Conservation (phyloP, 352 stramenopile species). For the Pythium oligandrum region DNA sequence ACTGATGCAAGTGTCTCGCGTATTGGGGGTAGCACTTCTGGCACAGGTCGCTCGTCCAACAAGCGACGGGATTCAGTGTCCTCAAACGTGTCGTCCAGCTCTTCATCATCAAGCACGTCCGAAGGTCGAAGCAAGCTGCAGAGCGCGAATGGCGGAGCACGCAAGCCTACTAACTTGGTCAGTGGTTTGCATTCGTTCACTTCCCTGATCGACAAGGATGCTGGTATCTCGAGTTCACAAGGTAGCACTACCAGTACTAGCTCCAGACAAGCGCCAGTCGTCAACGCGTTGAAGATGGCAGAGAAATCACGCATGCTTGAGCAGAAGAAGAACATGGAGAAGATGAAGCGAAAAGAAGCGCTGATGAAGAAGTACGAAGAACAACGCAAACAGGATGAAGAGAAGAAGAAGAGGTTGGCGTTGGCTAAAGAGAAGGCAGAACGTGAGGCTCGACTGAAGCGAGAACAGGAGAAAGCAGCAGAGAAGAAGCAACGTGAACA, state of each 20-base stretch:
- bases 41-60: background rate
- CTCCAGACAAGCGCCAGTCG: constrained; percentile 36
- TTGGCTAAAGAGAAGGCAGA: constrained; percentile 61
- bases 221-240: constrained; percentile 18
- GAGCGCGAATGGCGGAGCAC: constrained; percentile 10
- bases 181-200: constrained; percentile 73
- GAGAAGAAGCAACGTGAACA: constrained; percentile 65
- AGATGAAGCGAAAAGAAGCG: constrained; percentile 54
- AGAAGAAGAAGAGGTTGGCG: constrained; percentile 55
- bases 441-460: constrained; percentile 42
- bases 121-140: constrained; percentile 4
- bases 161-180: constrained; percentile 57
- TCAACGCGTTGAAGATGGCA: constrained; percentile 69
- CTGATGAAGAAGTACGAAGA: constrained; percentile 71
- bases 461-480: constrained; percentile 38
- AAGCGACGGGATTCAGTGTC: constrained; percentile 35
- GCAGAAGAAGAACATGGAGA: constrained; percentile 64
- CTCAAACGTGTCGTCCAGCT: constrained; percentile 52
- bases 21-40: too few species aligned
- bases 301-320: constrained; percentile 60
- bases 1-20: too few species aligned
- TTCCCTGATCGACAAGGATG: constrained; percentile 58
- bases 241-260: constrained; percentile 19
- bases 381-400: constrained; percentile 53
- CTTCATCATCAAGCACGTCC: constrained; percentile 23